Evolutionary conservation across 202 grass and related monocot species (phyloP).

Genomic region (Saccharum hybrid): DNA sequence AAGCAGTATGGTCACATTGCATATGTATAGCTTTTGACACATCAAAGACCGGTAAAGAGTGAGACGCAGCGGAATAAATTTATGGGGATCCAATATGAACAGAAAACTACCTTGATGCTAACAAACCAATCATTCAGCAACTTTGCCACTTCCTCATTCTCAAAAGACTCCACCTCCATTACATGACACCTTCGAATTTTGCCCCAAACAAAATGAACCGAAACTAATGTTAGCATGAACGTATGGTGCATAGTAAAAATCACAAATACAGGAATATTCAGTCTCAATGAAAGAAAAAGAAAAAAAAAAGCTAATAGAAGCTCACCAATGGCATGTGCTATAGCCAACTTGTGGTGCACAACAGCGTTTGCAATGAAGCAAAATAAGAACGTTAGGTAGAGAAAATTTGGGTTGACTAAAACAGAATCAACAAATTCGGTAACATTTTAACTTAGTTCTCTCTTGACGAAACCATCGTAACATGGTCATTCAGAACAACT

Average conservation of each 20-base stretch:
- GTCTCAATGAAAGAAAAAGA: not conserved
- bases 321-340: constrained; percentile 96
- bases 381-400: constrained; percentile 26
- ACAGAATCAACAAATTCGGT: not conserved
- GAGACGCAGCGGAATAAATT: not conserved
- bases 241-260: not conserved
- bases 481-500: not conserved
- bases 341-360: constrained; percentile 76
- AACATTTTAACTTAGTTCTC: not conserved
- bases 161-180: constrained; percentile 93
- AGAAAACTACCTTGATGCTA: constrained; percentile 81
- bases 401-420: not conserved
- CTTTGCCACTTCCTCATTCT: constrained; percentile 86
- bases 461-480: not conserved
- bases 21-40: not conserved
- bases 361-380: constrained; percentile 36
- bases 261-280: not conserved
- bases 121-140: constrained; percentile 93
- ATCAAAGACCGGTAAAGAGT: not conserved
- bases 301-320: not conserved
- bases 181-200: constrained; percentile 82
- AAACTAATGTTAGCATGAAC: constrained; percentile 7
- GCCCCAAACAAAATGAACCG: not conserved
- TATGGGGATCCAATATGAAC: not conserved
- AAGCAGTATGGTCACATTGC: constrained; percentile 19